Evolutionary conservation across 768 basidiomycete genomes (phyloP).

Genomic region (Boletus rubescentipes): DNA sequence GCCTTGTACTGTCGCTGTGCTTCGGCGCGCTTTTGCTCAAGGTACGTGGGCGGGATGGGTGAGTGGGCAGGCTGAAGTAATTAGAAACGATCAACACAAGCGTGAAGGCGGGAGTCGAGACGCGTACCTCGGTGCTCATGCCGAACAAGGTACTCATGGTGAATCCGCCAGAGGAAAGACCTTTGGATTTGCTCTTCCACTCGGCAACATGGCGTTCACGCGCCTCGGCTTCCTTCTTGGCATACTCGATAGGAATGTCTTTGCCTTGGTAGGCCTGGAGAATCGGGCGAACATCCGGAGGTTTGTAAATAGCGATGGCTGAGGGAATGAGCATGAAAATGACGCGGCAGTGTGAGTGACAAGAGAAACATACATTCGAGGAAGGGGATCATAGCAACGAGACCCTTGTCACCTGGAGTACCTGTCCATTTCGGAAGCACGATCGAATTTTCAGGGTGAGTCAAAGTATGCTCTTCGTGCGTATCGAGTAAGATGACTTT

Average conservation of each 20-base stretch:
- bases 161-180: slow-evolving; percentile 38
- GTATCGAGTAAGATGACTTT: slow-evolving; percentile 90
- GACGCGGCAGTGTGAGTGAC: not conserved
- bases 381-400: slow-evolving; percentile 93
- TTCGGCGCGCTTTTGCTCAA: slow-evolving; percentile 50
- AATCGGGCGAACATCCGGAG: slow-evolving; percentile 84
- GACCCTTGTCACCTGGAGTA: slow-evolving; percentile 67
- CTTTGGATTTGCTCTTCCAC: slow-evolving; percentile 59
- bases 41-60: slow-evolving; percentile 45
- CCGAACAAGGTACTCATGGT: slow-evolving; percentile 49
- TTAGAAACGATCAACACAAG: not conserved
- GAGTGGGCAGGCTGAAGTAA: slow-evolving; percentile 24
- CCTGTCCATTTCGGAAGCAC: slow-evolving; percentile 87
- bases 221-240: slow-evolving; percentile 79
- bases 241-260: slow-evolving; percentile 87
- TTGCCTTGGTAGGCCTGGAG: slow-evolving; percentile 83
- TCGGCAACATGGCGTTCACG: slow-evolving; percentile 78
- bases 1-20: slow-evolving; percentile 52
- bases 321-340: not conserved
- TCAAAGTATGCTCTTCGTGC: slow-evolving; percentile 69
- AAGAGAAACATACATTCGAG: slow-evolving; percentile 68
- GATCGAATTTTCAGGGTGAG: slow-evolving; percentile 89
- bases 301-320: slow-evolving; percentile 94
- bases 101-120: not conserved
- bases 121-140: slow-evolving; percentile 29